Evolutionary conservation across 2,329 filamentous ascomycete species (phyloP).

Genomic region (Curvularia sp.): DNA sequence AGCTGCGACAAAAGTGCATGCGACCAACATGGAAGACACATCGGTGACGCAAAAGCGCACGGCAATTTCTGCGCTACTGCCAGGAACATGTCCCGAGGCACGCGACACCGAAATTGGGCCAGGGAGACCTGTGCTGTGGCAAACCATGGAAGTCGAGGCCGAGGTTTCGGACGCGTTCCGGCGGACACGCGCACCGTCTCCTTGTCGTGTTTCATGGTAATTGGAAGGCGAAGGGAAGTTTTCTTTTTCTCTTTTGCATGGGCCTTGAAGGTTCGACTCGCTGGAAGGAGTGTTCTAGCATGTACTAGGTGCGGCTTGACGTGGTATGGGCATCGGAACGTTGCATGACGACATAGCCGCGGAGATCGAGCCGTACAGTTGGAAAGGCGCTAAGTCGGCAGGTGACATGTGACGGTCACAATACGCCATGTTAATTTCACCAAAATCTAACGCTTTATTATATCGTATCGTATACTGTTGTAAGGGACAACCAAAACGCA

Average conservation of each 20-base stretch:
- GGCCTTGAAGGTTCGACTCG: not conserved
- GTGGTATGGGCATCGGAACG: not conserved
- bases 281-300: not conserved
- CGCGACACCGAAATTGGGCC: slow-evolving; percentile 30
- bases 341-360: slow-evolving; percentile 11
- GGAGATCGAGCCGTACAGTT: not conserved
- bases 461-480: not conserved
- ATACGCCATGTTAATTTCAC: not conserved
- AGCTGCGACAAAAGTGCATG: slow-evolving; percentile 8
- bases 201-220: not conserved
- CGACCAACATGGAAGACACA: slow-evolving; percentile 16
- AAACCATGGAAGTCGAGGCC: slow-evolving; percentile 18
- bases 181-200: slow-evolving; percentile 10
- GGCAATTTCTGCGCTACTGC: slow-evolving; percentile 30
- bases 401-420: slow-evolving; percentile 5
- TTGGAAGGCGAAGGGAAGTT: not conserved
- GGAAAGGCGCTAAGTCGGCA: slow-evolving; percentile 4
- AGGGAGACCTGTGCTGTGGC: slow-evolving; percentile 30
- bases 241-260: not conserved
- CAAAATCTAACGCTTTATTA: not conserved
- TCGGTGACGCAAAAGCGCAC: slow-evolving; percentile 37
- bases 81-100: slow-evolving; percentile 36
- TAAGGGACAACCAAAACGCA: not conserved
- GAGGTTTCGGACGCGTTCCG: slow-evolving; percentile 29
- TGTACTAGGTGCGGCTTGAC: not conserved